Evolutionary conservation across 2,329 filamentous ascomycete genomes (phyloP), one percentile per base, ranked within the genome.

Genomic region (Colletotrichum paranaense): DNA sequence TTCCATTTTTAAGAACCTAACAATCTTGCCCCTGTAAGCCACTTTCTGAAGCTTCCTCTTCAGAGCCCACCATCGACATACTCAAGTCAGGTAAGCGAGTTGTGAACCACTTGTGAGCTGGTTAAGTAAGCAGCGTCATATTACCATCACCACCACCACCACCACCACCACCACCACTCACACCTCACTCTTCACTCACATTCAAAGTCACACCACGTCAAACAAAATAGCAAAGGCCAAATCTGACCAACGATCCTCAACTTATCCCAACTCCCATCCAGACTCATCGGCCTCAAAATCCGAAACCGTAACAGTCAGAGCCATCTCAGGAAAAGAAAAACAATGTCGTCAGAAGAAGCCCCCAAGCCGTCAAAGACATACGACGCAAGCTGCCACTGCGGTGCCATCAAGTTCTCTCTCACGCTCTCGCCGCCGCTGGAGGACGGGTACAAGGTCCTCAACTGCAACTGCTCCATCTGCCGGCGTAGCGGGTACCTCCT

Each of bases 401-500:
- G 87, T 57, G 84, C 84, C 66, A 83, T 90, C 72, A 80, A 83
- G 72, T 86, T 88, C 76, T 81, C 83, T 16, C 81, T 88, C 32
- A 84, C 82, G 24, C 82, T 90, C 57, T 86, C 85, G 35, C 87
- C 87, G 28, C 84, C 86, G 30, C 81, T 89, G 32, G 81, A 84
- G 4, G 79, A 86, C 75, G 72, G 72, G 14, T 81, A 86, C 74
- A 79, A 82, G 72, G 83, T 88, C 4, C 59, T 86, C n/a, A 77
- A 84, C 24, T 90, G 88, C 82, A 88, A 86, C 76, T 90, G 88
- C 78, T 89, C 88, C 46, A 86, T 86, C 70, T 90, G 88, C 77
- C 78, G 80, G 1, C 82, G 86, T n/a, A 83, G 85, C 46, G 88
- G 88, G 0, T 88, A 89, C 72, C 80, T 89, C 28, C 81, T 89